These are phyloP conservation scores for Plasmodium fragile DNA, from an alignment of 169 alveolate genomes.

Conservation along the genomic window DNA sequence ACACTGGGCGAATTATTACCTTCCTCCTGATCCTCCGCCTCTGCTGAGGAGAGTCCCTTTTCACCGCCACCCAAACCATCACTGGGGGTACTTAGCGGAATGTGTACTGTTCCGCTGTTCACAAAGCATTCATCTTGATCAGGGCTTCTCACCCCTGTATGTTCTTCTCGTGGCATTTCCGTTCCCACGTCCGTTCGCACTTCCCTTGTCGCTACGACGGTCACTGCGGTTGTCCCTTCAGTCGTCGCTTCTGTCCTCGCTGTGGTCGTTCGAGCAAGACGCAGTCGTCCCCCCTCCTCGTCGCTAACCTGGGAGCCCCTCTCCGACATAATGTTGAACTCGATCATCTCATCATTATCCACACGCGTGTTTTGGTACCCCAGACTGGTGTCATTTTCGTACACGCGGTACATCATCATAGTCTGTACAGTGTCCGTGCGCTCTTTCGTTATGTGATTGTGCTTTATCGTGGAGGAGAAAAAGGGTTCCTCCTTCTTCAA, in stretches of 20 bases:
- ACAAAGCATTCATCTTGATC: neutral
- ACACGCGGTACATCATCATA: constrained; percentile 1
- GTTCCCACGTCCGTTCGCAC: neutral
- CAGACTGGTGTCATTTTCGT: neutral
- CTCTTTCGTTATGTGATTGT: neutral
- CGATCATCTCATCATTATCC: constrained; percentile 1
- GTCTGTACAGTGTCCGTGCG: neutral
- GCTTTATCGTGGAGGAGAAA: neutral
- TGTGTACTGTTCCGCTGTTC: neutral
- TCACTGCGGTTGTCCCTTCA: neutral
- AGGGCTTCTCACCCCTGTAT: neutral
- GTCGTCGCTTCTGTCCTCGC: neutral
- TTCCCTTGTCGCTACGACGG: neutral
- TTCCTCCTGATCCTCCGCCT: neutral
- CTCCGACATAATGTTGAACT: neutral
- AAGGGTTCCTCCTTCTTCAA: neutral
- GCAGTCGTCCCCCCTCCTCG: neutral
- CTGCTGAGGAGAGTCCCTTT: neutral
- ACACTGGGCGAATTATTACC: neutral
- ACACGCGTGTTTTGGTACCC: neutral
- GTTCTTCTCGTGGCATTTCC: neutral
- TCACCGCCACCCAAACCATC: neutral
- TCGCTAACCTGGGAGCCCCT: neutral
- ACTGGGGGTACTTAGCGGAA: neutral
- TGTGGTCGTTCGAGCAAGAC: no score